Evolutionary conservation across 2,329 filamentous ascomycete genomes (phyloP).

Genomic region (Seiridium cupressi): DNA sequence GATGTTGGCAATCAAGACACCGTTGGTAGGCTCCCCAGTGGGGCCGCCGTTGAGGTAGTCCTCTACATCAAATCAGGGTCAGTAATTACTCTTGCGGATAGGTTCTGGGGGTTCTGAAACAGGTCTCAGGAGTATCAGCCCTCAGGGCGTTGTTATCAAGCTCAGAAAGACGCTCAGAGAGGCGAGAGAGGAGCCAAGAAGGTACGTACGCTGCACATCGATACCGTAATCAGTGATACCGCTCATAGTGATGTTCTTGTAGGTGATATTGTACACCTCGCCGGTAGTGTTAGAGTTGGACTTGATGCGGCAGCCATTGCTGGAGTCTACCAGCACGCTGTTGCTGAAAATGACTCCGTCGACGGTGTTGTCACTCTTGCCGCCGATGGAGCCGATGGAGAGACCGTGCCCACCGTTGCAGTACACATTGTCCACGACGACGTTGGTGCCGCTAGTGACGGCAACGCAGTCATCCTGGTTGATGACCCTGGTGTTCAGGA

Average conservation of each 20-base stretch:
- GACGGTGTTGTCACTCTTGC: constrained; percentile 47
- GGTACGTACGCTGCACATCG: constrained; percentile 2
- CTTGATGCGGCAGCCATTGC: constrained; percentile 54
- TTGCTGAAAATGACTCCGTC: constrained; percentile 42
- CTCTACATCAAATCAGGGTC: neutral
- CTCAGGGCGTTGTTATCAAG: no score
- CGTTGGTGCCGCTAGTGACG: constrained; percentile 52
- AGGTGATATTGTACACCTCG: constrained; percentile 43
- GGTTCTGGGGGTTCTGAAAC: no score
- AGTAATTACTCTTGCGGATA: no score
- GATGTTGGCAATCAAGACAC: constrained; percentile 38
- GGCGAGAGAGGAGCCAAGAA: no score
- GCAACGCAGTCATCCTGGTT: constrained; percentile 62
- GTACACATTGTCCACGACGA: constrained; percentile 36
- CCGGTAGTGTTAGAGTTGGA: constrained; percentile 46
- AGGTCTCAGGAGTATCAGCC: no score
- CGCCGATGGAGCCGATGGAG: constrained; percentile 51
- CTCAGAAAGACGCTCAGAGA: no score
- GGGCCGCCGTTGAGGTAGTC: constrained; percentile 29
- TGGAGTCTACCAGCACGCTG: constrained; percentile 42
- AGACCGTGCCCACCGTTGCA: constrained; percentile 48
- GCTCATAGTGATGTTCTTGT: constrained; percentile 43
- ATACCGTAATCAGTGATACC: constrained; percentile 42
- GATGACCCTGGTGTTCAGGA: constrained; percentile 48
- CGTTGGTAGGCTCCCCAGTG: constrained; percentile 34